Evolutionary conservation across 768 basidiomycete species (phyloP).

Genomic region (Naematelia encephala): DNA sequence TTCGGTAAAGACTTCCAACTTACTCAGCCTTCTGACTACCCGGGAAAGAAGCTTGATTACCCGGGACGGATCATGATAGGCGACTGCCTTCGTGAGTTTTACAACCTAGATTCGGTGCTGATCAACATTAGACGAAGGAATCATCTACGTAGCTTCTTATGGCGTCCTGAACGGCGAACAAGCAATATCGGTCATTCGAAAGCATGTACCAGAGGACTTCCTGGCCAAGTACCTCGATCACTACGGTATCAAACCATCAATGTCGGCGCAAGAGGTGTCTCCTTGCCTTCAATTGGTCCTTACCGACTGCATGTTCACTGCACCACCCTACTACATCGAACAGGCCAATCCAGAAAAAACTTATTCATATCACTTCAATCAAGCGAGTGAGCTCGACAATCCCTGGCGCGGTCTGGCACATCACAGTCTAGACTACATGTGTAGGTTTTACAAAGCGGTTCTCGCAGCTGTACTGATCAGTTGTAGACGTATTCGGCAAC

Average conservation of each 20-base stretch:
- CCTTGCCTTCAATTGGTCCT: background rate
- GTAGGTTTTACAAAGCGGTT: no score
- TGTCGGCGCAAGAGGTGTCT: background rate
- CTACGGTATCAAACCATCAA: slow-evolving; percentile 3
- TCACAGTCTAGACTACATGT: slow-evolving; percentile 22
- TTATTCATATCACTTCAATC: slow-evolving; percentile 15
- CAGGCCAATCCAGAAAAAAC: slow-evolving; percentile 4
- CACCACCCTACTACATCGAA: slow-evolving; percentile 14
- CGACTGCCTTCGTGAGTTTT: slow-evolving; percentile 1
- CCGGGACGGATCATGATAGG: background rate
- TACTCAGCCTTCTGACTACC: slow-evolving; percentile 9
- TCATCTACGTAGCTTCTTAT: background rate
- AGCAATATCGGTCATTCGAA: background rate
- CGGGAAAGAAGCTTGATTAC: background rate
- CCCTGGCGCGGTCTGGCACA: slow-evolving; percentile 18
- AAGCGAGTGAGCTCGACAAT: slow-evolving; percentile 14
- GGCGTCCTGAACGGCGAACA: background rate
- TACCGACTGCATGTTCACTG: slow-evolving; percentile 14
- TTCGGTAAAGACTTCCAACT: slow-evolving; percentile 10
- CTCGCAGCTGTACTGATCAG: background rate
- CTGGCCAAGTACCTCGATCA: background rate
- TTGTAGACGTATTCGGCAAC: background rate
- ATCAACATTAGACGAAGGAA: slow-evolving; percentile 1
- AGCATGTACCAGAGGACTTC: slow-evolving; percentile 1
- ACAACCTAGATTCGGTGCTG: slow-evolving; percentile 8